Base-by-base conservation (phyloP, 2,329 filamentous ascomycete species). In the Monilinia vaccinii-corymbosi region DNA sequence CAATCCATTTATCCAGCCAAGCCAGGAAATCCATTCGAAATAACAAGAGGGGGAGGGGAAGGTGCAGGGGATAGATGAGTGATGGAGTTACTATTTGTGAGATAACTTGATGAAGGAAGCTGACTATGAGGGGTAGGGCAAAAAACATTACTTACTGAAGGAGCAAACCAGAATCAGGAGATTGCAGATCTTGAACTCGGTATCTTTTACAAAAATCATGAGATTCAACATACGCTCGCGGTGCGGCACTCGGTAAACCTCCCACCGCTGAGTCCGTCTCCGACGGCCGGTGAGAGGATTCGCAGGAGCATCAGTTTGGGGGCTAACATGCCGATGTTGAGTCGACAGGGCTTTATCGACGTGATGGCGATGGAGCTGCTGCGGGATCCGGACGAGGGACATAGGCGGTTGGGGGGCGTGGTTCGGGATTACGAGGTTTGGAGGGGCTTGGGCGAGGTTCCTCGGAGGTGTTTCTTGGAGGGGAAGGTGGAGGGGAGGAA, bases 321-420 rank as follows among this genome's bases (percentile, higher is more conserved):
- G 4, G 62, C 65, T 3, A 67, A 68, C 16, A 69, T 67, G 66
- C 66, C 66, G 64, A 79, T 85, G 56, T 80, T 83, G 1, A 73
- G 85, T 4, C 75, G 84, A 34, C 84, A 81, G 66, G 81, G 84
- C 63, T 85, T 85, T 68, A 83, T 85, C 56, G 85, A 83, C 71
- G 56, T 65, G 1, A 61, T 59, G 32, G 56, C 58, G 0, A 62
- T 64, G 25, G 62, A 66, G 44, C 65, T 66, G 42, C 28, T 67
- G 28, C 60, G 57, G n/a, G 62, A 66, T 57, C 63, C 65, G 5
- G 48, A 53, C 18, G 60, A 60, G 9, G 67, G 58, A 6, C 55
- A 63, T 28, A 45, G 38, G 25, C 56, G 62, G 56, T 38, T 69
- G 34, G 32, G 28, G n/a, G 63, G 58, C 16, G 63, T 62, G 14